Evolutionary conservation across 805 yeast genomes (phyloP).

Genomic region (Yarrowia divulgata): DNA sequence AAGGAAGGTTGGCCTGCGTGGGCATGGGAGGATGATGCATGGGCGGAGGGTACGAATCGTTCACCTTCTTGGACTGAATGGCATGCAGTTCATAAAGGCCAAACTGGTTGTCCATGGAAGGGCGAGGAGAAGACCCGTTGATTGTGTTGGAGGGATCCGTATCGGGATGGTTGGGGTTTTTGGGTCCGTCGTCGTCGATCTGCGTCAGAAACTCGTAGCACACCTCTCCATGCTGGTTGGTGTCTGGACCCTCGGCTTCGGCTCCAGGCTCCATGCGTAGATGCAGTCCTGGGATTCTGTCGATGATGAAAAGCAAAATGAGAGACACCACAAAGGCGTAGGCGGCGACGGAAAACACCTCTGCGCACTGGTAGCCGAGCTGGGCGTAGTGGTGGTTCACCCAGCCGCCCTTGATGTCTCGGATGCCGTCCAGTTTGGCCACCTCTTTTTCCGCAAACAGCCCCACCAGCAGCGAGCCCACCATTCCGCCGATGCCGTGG

Average conservation of each 20-base stretch:
- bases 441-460: constrained; percentile 64
- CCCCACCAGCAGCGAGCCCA: constrained; percentile 85
- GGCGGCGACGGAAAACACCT: constrained; percentile 67
- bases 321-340: constrained; percentile 82
- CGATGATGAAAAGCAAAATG: constrained; percentile 68
- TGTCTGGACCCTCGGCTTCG: constrained; percentile 88
- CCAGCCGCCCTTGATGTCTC: constrained; percentile 73
- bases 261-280: constrained; percentile 85
- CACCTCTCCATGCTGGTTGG: constrained; percentile 84
- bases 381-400: constrained; percentile 81
- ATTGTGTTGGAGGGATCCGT: constrained; percentile 11
- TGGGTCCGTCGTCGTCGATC: constrained; percentile 2
- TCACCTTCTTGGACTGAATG: constrained; percentile 23
- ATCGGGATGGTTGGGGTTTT: neutral
- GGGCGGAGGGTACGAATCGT: neutral
- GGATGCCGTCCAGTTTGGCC: neutral
- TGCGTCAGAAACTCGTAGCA: constrained; percentile 27
- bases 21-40: neutral
- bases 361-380: constrained; percentile 89
- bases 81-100: constrained; percentile 30
- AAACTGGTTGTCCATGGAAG: neutral
- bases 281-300: constrained; percentile 79
- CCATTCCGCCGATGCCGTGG: constrained; percentile 89
- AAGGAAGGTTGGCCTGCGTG: constrained; percentile 1
- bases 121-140: constrained; percentile 14